Evolutionary conservation across 208 protist genomes (phyloP), one percentile per base, ranked within the genome.

Genomic region (Acanthamoeba sp.): DNA sequence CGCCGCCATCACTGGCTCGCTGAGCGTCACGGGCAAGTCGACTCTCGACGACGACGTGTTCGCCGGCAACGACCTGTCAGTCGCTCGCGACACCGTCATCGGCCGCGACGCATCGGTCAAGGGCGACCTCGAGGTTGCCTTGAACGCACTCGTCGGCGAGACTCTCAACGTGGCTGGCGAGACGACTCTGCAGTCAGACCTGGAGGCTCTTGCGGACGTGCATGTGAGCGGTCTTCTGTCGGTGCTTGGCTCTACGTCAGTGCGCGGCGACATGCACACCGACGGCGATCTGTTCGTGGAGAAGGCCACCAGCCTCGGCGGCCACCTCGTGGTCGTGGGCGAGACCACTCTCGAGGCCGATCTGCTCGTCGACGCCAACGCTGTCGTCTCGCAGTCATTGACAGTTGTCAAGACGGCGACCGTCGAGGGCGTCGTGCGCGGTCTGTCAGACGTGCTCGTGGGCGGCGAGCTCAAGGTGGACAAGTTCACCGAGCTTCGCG

Each of bases 401-500:
- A 80, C 69, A 5, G 73, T 82, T 1, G 3, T 3, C 36, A 20
- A 82, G 73, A 42, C 34, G 12, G 9, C 73, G 36, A 82, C 73
- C 2, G 20, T 82, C 40, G 73, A 20, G 36, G 73, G 73, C 73
- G 18, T 82, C 22, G 40, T 82, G 12, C 73, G 73, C 38, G 73
- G 4, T 1, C 73, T 82, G 20, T 36, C 24, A 2, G 73, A 82
- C 73, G 42, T 52, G 9, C 36, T 82, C 42, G 38, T 89, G 14
- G 82, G 50, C 29, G 82, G 55, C 27, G 82, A 64, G 20, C 50
- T 66, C 55, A 36, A 69, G 82, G 55, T 89, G 50, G 82, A 89
- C 82, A 89, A 89, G 50, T 57, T 89, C 82, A 69, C 82, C 82
- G 73, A 82, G 73, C 55, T 89, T 1, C 82, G 45, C 29, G 55